Evolutionary conservation across 441 rosid genomes (phyloP).

Genomic region (Lepidium campestre): DNA sequence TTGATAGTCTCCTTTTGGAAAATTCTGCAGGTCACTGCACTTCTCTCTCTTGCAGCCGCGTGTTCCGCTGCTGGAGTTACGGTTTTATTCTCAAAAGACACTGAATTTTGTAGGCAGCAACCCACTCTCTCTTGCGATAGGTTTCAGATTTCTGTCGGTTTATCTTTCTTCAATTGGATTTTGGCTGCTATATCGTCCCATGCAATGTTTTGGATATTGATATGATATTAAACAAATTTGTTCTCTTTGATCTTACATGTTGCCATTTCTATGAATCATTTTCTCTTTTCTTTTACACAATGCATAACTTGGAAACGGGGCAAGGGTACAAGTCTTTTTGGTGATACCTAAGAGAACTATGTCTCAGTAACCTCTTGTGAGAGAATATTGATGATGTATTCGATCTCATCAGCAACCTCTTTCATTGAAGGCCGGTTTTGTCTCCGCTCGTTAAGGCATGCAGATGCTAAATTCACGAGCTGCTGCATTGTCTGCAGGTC

Average conservation of each 20-base stretch:
- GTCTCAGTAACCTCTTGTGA: slow-evolving; percentile 25
- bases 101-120: slow-evolving; percentile 23
- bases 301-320: neutral
- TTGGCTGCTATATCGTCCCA: slow-evolving; percentile 25
- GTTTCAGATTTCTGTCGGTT: slow-evolving; percentile 28
- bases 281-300: neutral
- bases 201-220: slow-evolving; percentile 30
- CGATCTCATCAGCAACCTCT: slow-evolving; percentile 46
- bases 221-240: neutral
- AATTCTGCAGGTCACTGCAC: slow-evolving; percentile 26
- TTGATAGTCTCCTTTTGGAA: neutral
- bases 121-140: slow-evolving; percentile 13
- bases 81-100: slow-evolving; percentile 27
- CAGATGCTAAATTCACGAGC: slow-evolving; percentile 36
- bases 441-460: slow-evolving; percentile 43
- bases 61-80: slow-evolving; percentile 31
- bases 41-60: slow-evolving; percentile 30
- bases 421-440: slow-evolving; percentile 50
- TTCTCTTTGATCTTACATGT: neutral
- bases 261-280: neutral
- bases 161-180: slow-evolving; percentile 25
- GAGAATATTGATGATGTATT: slow-evolving; percentile 33
- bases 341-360: slow-evolving; percentile 10
- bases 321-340: slow-evolving; percentile 1
- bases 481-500: slow-evolving; percentile 40